Conservation (phyloP, 148 eudicot genomes). For the Nepenthes gracilis region DNA sequence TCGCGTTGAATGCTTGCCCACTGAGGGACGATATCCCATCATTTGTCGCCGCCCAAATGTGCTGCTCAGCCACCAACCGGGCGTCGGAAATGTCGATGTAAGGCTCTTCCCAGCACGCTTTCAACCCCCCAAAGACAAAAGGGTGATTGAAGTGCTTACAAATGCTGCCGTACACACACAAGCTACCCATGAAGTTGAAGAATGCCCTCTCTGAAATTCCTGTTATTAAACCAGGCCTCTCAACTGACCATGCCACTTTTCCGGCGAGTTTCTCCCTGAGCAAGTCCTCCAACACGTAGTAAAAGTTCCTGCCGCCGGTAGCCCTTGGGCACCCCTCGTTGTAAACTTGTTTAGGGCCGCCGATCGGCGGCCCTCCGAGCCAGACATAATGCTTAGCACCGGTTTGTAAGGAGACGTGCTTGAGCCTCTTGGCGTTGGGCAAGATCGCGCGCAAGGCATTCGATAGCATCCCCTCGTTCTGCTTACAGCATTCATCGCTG, state of each 20-base stretch:
- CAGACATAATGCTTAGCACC: conserved; percentile 80
- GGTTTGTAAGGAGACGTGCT: conserved; percentile 74
- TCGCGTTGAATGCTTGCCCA: conserved; percentile 65
- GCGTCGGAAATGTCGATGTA: conserved; percentile 69
- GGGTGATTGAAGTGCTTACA: conserved; percentile 68
- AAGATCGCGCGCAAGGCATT: conserved; percentile 58
- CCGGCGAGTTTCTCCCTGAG: conserved; percentile 38
- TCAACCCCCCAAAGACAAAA: conserved; percentile 75
- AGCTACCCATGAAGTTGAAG: conserved; percentile 67
- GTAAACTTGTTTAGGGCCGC: conserved; percentile 8
- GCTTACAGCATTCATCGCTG: conserved; percentile 57
- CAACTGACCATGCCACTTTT: conserved; percentile 59
- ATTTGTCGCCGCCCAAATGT: conserved; percentile 69
- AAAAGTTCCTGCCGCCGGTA: conserved; percentile 38
- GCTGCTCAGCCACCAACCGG: conserved; percentile 76
- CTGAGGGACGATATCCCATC: conserved; percentile 14
- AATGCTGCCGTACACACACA: conserved; percentile 66
- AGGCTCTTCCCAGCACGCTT: conserved; percentile 72
- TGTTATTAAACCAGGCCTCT: conserved; percentile 70
- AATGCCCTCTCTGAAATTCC: conserved; percentile 50
- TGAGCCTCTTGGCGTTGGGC: conserved; percentile 27
- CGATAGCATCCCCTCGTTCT: conserved; percentile 65
- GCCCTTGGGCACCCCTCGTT: conserved; percentile 61
- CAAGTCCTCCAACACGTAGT: conserved; percentile 71
- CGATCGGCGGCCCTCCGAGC: conserved; percentile 6